These are phyloP conservation scores for Microstegium vimineum DNA, from an alignment of 176 grass and related monocot species.

Conservation along the genomic window DNA sequence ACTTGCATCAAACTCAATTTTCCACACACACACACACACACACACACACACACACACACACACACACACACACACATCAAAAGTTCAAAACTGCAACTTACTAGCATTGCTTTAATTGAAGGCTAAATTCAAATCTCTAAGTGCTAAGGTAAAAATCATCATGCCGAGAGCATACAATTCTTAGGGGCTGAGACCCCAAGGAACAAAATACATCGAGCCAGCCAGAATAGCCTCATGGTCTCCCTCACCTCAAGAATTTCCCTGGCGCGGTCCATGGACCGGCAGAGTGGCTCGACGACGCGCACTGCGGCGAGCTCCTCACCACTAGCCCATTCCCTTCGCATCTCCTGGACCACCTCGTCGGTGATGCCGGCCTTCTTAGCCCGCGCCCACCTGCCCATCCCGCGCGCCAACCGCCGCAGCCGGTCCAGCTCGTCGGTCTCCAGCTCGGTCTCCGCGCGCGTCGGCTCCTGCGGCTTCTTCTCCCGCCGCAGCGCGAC, in stretches of 20 bases:
- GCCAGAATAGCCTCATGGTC: not conserved
- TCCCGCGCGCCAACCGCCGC: slow-evolving; percentile 31
- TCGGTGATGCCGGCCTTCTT: slow-evolving; percentile 69
- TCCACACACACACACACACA: too few relatives aligned
- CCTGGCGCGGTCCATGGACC: slow-evolving; percentile 64
- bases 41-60: too few relatives aligned
- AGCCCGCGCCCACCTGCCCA: slow-evolving; percentile 38
- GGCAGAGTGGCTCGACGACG: slow-evolving; percentile 57
- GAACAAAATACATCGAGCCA: not conserved
- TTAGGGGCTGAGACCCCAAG: not conserved
- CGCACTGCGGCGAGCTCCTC: slow-evolving; percentile 48
- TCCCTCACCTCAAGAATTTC: slow-evolving; percentile 58
- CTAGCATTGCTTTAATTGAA: not conserved
- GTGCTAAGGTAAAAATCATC: not conserved
- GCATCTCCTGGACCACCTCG: slow-evolving; percentile 47
- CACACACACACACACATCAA: too few relatives aligned
- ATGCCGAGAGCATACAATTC: not conserved
- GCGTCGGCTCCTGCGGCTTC: slow-evolving; percentile 38
- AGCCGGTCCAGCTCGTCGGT: slow-evolving; percentile 36
- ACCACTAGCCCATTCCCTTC: slow-evolving; percentile 32
- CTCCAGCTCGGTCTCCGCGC: slow-evolving; percentile 39
- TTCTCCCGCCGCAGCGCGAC: slow-evolving; percentile 52
- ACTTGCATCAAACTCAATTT: not conserved
- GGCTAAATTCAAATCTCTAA: not conserved
- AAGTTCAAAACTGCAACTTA: not conserved